Conservation (phyloP, 768 basidiomycete genomes). For the Naganishia friedmannii region DNA sequence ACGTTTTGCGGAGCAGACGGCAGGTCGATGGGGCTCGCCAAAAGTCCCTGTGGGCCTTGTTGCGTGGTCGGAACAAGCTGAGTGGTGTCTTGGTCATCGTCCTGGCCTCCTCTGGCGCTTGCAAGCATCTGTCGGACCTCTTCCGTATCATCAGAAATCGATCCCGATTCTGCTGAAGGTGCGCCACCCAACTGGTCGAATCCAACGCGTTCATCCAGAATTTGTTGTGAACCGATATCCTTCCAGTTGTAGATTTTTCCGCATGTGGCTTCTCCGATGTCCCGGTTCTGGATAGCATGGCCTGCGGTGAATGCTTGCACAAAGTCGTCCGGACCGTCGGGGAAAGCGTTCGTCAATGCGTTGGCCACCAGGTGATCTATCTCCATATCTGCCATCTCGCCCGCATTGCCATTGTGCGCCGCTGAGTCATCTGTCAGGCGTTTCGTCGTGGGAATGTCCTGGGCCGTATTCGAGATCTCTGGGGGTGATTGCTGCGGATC, state of each 20-base stretch:
- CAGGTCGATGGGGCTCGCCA: conserved; percentile 47
- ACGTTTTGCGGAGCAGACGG: conserved; percentile 16
- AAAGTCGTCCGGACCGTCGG: conserved; percentile 14
- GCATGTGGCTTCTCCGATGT: background rate
- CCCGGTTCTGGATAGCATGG: background rate
- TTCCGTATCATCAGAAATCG: conserved; percentile 17
- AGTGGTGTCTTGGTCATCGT: background rate
- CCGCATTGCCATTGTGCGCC: background rate
- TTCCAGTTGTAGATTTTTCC: background rate
- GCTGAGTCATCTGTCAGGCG: background rate
- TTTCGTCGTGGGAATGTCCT: background rate
- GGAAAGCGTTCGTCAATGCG: background rate
- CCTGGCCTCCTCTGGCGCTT: background rate
- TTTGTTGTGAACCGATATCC: conserved; percentile 19
- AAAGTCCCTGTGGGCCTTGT: conserved; percentile 3
- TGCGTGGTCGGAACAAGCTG: conserved; percentile 6
- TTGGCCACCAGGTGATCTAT: conserved; percentile 1
- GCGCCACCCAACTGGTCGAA: background rate
- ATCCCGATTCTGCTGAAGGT: background rate
- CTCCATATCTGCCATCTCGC: conserved; percentile 1
- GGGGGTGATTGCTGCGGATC: background rate
- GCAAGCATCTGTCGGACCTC: conserved; percentile 31
- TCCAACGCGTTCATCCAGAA: conserved; percentile 8
- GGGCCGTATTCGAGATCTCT: background rate
- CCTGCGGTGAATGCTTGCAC: background rate